phyloP scores from a whole-genome alignment of 2,329 filamentous ascomycete species.

The Pestalotiopsis sp. region DNA sequence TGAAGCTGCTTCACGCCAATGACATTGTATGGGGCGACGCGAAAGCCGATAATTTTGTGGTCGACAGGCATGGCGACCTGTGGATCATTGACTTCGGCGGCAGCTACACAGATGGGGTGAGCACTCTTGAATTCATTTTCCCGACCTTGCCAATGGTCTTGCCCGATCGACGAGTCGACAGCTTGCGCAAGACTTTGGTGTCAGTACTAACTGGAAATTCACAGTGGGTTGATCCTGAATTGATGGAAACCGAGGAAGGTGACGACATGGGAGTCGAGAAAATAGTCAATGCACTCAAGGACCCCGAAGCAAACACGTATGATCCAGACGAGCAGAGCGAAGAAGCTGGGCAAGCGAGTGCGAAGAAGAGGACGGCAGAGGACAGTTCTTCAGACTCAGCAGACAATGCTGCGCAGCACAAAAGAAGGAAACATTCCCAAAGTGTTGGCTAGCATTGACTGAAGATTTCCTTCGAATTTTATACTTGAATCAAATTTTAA shows the following conservation, averaged over 20 bases:
- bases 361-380: neutral
- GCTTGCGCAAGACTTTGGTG: too few species aligned
- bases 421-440: neutral
- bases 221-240: constrained; percentile 34
- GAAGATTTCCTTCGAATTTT: neutral
- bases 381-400: neutral
- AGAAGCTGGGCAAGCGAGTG: neutral
- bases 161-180: neutral
- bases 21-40: constrained; percentile 38
- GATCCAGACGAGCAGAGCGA: constrained; percentile 3
- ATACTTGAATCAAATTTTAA: too few species aligned
- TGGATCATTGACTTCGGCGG: constrained; percentile 40
- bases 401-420: neutral
- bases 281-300: constrained; percentile 18
- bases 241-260: constrained; percentile 33
- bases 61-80: constrained; percentile 32
- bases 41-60: constrained; percentile 39
- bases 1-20: constrained; percentile 29
- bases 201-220: neutral
- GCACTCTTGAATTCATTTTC: neutral
- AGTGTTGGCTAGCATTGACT: neutral
- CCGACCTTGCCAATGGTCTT: neutral
- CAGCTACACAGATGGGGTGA: constrained; percentile 28
- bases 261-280: constrained; percentile 30
- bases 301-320: constrained; percentile 13